Evolutionary conservation across 164 flowering plant genomes (phyloP), one percentile per base, ranked within the genome.

Genomic region (Vitis cinerea): DNA sequence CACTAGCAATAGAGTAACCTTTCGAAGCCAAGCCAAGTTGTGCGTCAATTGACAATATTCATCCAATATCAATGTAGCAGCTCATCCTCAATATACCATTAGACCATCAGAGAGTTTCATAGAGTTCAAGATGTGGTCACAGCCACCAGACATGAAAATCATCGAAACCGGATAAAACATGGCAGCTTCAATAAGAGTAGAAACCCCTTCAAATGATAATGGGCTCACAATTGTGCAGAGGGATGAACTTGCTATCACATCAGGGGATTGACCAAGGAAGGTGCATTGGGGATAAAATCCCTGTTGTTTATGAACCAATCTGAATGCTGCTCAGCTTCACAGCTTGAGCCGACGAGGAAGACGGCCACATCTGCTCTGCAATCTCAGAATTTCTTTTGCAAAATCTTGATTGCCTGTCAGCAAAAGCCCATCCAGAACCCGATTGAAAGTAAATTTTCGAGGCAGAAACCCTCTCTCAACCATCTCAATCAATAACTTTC

Each of bases 401-500:
- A 91, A 86, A 37, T 50, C 88, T 77, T 94, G 97, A 77, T 91
- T 87, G 16, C 96, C 98, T 14, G 94, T 91, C 55, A 91, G 52
- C 75, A 90, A 68, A 71, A 92, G 92, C 65, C 97, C 99, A 81
- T 95, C 82, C 73, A 95, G 69, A 57, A 95, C 87, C 66, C 94
- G 77, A 62, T 85, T 90, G 75, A 87, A 88, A 11, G 83, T 87
- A 52, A 91, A 86, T 68, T 52, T 90, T 16, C 88, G 74, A 50
- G 99, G 99, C 71, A 88, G 53, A 73, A 88, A 92, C 60, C 97
- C 94, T 78, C 94, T 83, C 59, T 86, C 93, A 63, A 90, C 84
- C 99, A 92, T 92, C 83, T 92, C 98, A 55, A 87, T 67, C 85
- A 94, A 76, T 82, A 94, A 69, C 75, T 79, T 91, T 59, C 99